Base-by-base conservation (phyloP, 768 basidiomycete genomes). In the Lepiota venenata region DNA sequence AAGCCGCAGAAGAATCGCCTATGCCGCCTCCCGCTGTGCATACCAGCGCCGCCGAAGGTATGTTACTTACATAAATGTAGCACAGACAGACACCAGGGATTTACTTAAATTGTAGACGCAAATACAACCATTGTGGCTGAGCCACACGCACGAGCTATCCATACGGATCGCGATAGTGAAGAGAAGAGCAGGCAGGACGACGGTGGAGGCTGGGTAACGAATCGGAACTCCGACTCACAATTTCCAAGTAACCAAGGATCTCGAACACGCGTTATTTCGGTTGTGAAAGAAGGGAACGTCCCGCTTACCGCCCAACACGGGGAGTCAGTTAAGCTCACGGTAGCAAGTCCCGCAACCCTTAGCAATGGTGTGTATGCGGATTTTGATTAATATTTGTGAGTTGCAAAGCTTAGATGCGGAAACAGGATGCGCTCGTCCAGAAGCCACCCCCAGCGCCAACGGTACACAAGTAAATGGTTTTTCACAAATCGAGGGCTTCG, bases 141-240 rank as follows among this genome's bases (percentile, higher is more conserved):
- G 3, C 8, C 32, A 9, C 32, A 8, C 32, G 32, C 32, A 2
- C 32, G 10, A 9, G 8, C 27, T 8, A 8, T 29, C 27, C 27
- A 3, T 29, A 32, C 10, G 2, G 32, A 11, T 32, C 25, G 21
- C 39, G 29, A 11, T 10, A 41, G n/a, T 9, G 15, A 22, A 14
- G 15, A n/a, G 10, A 46, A 27, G 21, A 7, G 15, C 27, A 36
- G 40, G 18, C 45, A 16, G 29, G 52, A 47, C 14, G 51, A 45
- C 38, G 14, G 9, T 11, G 52, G 39, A 16, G 53, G 53, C 10
- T 55, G 53, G 53, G 39, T 55, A 12, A 47, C 46, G 4, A 42
- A 15, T 42, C 40, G 16, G 20, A 36, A 15, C 11, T 14, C 38
- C 8, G 32, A 32, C 9, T 14, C 25, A 22, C 39, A 47, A 27